Evolutionary conservation across 106 monocot species (phyloP).

Genomic region (Apostasia ramifera): DNA sequence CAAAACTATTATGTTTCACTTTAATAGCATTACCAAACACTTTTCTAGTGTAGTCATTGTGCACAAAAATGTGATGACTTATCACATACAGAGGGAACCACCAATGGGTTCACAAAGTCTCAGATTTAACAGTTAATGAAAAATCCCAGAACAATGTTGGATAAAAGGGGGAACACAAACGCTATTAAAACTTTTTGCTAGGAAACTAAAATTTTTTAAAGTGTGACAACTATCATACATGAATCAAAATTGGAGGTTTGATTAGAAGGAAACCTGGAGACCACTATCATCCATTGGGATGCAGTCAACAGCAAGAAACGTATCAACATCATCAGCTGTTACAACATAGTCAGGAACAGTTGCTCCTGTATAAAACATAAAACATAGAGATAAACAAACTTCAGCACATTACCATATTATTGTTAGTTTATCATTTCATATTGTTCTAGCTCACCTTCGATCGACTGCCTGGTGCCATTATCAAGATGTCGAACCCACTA

Average conservation of each 20-base stretch:
- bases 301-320: slow-evolving; percentile 78
- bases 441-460: slow-evolving; percentile 50
- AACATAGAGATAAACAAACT: neutral
- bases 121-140: no score
- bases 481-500: slow-evolving; percentile 89
- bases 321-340: slow-evolving; percentile 93
- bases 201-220: no score
- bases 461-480: slow-evolving; percentile 70
- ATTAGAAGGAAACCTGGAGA: slow-evolving; percentile 47
- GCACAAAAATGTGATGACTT: no score
- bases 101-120: no score
- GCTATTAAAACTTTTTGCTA: no score
- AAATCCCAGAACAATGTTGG: no score
- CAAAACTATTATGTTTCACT: no score
- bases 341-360: slow-evolving; percentile 76
- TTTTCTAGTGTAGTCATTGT: no score
- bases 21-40: no score
- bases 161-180: no score
- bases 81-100: no score
- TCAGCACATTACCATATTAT: neutral
- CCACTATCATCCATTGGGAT: slow-evolving; percentile 86
- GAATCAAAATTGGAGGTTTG: neutral
- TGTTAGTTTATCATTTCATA: neutral
- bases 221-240: neutral
- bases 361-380: slow-evolving; percentile 45